A percentile compares a stretch with the other conserved stretches of the same genome.
These are phyloP conservation scores for Suillus americanus DNA, from an alignment of 768 basidiomycete genomes.

Conservation along the genomic window DNA sequence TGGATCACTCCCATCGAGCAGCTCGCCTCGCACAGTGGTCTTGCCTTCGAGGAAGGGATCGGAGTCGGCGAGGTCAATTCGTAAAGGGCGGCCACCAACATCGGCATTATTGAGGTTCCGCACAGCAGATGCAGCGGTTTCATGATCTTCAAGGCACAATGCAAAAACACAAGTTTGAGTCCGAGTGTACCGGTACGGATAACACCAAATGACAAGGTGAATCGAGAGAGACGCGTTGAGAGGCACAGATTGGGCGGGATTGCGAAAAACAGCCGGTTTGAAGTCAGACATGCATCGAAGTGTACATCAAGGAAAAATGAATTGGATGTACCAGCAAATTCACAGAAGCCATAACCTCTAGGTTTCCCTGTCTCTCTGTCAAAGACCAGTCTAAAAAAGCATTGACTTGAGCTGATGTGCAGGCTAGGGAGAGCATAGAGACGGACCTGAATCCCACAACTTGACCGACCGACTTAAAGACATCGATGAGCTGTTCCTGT, in stretches of 20 bases:
- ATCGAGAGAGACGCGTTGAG: constrained; percentile 13
- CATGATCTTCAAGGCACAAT: constrained; percentile 65
- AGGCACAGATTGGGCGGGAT: constrained; percentile 9
- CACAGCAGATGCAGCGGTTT: constrained; percentile 93
- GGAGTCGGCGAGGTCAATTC: constrained; percentile 93
- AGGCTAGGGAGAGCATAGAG: background rate
- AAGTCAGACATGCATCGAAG: constrained; percentile 37
- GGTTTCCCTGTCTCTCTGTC: constrained; percentile 94
- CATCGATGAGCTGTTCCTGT: constrained; percentile 81
- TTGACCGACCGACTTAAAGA: constrained; percentile 86
- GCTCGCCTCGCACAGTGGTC: constrained; percentile 82
- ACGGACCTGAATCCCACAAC: constrained; percentile 83
- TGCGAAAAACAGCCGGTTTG: constrained; percentile 25
- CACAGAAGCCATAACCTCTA: constrained; percentile 91
- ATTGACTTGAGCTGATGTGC: constrained; percentile 3
- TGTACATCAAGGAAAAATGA: constrained; percentile 24
- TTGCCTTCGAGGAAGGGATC: constrained; percentile 91
- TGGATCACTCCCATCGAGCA: constrained; percentile 61
- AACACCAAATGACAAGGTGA: constrained; percentile 14
- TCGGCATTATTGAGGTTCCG: constrained; percentile 93
- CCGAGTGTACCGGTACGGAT: background rate
- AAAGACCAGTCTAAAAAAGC: constrained; percentile 66
- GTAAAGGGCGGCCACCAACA: constrained; percentile 87
- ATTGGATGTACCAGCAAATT: constrained; percentile 78
- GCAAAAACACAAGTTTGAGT: constrained; percentile 2